Percentiles rank a stretch among this genome's conserved stretches.
phyloP scores from a whole-genome alignment of 2,329 filamentous ascomycete genomes.

The Trichoderma sp. region DNA sequence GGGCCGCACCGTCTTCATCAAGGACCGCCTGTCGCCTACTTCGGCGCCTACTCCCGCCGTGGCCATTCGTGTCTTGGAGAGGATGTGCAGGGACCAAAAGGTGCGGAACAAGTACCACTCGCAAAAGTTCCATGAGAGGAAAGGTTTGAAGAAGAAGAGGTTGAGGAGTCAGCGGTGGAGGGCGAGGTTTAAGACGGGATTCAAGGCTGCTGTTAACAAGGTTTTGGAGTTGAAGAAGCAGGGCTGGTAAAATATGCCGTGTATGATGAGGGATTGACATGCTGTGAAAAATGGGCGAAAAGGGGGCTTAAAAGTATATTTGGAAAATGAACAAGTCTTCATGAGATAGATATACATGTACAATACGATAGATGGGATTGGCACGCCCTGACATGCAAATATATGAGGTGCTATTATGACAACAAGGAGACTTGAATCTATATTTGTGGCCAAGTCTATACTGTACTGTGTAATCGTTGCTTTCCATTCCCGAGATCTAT shows the following conservation, averaged over 20 bases:
- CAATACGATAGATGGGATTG: neutral
- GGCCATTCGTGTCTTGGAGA: slow-evolving; percentile 46
- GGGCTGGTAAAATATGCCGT: slow-evolving; percentile 63
- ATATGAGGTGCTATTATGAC: neutral
- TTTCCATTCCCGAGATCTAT: slow-evolving; percentile 4
- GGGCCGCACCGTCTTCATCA: slow-evolving; percentile 43
- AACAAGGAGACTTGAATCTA: neutral
- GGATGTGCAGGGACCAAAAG: slow-evolving; percentile 51
- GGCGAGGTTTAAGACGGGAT: slow-evolving; percentile 67
- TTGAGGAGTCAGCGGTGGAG: slow-evolving; percentile 69
- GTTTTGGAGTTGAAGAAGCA: slow-evolving; percentile 72
- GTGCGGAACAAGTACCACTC: slow-evolving; percentile 55
- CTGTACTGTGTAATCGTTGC: neutral
- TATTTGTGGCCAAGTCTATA: neutral
- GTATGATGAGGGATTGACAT: neutral
- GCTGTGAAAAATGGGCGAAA: neutral
- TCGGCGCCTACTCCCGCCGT: slow-evolving; percentile 44
- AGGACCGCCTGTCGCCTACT: slow-evolving; percentile 30
- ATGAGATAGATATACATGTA: slow-evolving; percentile 16
- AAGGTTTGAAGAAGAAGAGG: slow-evolving; percentile 76
- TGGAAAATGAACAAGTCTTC: neutral
- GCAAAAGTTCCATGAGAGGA: slow-evolving; percentile 74
- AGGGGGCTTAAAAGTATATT: neutral
- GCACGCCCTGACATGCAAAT: neutral
- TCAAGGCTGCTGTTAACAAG: slow-evolving; percentile 62